These are phyloP conservation scores for Pythium pyrilobum DNA, from an alignment of 352 stramenopile species.

Conservation along the genomic window DNA sequence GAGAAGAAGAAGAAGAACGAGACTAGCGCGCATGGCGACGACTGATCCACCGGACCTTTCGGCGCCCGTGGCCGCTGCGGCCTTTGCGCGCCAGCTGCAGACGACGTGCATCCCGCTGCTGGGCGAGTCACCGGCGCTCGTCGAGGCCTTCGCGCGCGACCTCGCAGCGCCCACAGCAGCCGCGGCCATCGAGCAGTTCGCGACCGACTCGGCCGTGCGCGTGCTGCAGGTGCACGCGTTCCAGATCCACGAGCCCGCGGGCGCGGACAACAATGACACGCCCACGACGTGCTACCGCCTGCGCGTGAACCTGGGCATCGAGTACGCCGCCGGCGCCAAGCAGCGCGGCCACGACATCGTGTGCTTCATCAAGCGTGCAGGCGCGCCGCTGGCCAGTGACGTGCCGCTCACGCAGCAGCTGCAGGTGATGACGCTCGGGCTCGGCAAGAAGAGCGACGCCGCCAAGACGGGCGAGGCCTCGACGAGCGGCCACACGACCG, in stretches of 20 bases:
- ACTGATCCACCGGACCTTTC: slow-evolving; percentile 7
- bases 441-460: slow-evolving; percentile 40
- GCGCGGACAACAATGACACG: neutral
- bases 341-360: slow-evolving; percentile 68
- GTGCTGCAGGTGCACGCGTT: slow-evolving; percentile 78
- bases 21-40: slow-evolving; percentile 14
- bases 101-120: slow-evolving; percentile 65
- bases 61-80: slow-evolving; percentile 36
- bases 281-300: slow-evolving; percentile 25
- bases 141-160: slow-evolving; percentile 38
- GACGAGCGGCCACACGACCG: slow-evolving; percentile 49
- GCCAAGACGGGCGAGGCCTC: slow-evolving; percentile 25
- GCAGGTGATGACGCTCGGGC: slow-evolving; percentile 82
- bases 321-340: slow-evolving; percentile 53
- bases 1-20: slow-evolving; percentile 21
- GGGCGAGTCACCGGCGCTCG: slow-evolving; percentile 37
- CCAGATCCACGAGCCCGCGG: slow-evolving; percentile 18
- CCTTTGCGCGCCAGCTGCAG: slow-evolving; percentile 59
- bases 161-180: slow-evolving; percentile 28
- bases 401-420: slow-evolving; percentile 76
- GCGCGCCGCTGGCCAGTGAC: slow-evolving; percentile 56
- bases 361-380: slow-evolving; percentile 86
- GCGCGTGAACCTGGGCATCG: slow-evolving; percentile 73
- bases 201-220: slow-evolving; percentile 45
- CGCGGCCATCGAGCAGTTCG: slow-evolving; percentile 67